A percentile compares a stretch with the other conserved stretches of the same genome.
Conservation (phyloP, 2,329 filamentous ascomycete species). For the Volutella citrinella region DNA sequence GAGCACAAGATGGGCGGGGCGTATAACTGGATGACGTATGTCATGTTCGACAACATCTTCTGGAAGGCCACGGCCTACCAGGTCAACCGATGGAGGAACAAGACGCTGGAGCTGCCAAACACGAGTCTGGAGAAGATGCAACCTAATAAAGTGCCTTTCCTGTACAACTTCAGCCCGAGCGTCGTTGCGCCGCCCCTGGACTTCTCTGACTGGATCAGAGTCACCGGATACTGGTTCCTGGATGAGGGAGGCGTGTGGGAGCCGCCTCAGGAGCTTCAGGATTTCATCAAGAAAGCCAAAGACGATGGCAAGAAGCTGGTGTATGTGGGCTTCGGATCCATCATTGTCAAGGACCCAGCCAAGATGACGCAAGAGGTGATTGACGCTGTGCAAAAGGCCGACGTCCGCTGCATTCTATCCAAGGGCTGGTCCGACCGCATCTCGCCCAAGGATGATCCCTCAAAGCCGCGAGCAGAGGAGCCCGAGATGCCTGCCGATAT, state of each 20-base stretch:
- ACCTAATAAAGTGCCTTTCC: slow-evolving; percentile 93
- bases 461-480: slow-evolving; percentile 54
- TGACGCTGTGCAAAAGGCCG: slow-evolving; percentile 84
- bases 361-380: slow-evolving; percentile 92
- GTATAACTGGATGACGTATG: slow-evolving; percentile 93
- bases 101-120: slow-evolving; percentile 70
- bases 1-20: slow-evolving; percentile 92
- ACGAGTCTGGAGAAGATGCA: slow-evolving; percentile 90
- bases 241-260: slow-evolving; percentile 70
- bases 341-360: slow-evolving; percentile 85
- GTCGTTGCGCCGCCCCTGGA: slow-evolving; percentile 94
- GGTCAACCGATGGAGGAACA: slow-evolving; percentile 89
- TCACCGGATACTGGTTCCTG: slow-evolving; percentile 98
- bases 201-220: slow-evolving; percentile 95
- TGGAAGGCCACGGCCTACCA: slow-evolving; percentile 92
- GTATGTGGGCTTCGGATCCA: slow-evolving; percentile 95
- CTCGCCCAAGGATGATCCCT: slow-evolving; percentile 43
- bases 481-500: slow-evolving; percentile 75
- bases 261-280: slow-evolving; percentile 70
- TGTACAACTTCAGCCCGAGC: slow-evolving; percentile 94
- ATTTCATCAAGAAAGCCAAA: slow-evolving; percentile 82
- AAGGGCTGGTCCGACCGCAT: slow-evolving; percentile 94
- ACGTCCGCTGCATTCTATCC: slow-evolving; percentile 89
- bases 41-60: slow-evolving; percentile 95
- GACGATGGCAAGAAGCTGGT: slow-evolving; percentile 85